Base-by-base conservation (phyloP, 495 filamentous ascomycete species). In the Penicillium daleae region DNA sequence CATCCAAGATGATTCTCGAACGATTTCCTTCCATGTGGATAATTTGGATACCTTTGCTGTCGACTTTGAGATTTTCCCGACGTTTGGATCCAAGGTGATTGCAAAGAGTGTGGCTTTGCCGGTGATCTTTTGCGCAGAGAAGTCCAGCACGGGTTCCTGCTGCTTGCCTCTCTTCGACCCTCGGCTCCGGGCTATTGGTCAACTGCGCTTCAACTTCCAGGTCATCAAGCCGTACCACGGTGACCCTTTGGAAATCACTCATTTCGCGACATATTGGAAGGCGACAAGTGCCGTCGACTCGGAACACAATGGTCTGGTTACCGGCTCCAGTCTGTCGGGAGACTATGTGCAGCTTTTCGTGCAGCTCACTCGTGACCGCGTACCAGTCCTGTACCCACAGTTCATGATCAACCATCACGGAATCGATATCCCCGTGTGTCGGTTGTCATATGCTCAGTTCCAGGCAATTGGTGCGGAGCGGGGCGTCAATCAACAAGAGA, bases 251-350 rank as follows among this genome's bases (percentile, higher is more conserved):
- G 96, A 98, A 72, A 97, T 99, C 56, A 96, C 94, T 1, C 91
- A 97, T 66, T 98, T 98, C 71, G 95, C 96, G 57, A 98, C 95
- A 3, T 99, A 99, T 76, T 99, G 95, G 95, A 98, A 97, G 76
- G 94, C 93, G 1, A 99, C 96, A 5, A 97, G 91, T 68, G 92
- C 96, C 61, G 79, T 93, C 46, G 92, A 96, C 69, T 85, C 87
- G 17, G 89, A 91, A 56, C 90, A 91, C 46, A 93, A 82, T 71
- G 89, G 90, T 44, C 85, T 97, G 32, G 92, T 99, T 29, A 98
- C 95, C 2, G 95, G 95, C 7, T 98, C 96, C 29, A 97, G 94
- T 76, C 74, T 99, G 61, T 92, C 92, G 27, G 95, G 95, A 39
- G 91, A 97, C 62, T 97, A 97, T 76, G 87, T 97, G 21, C 87